Evolutionary conservation across 257 asterid genomes (phyloP).

Genomic region (Solanum appendiculatum): DNA sequence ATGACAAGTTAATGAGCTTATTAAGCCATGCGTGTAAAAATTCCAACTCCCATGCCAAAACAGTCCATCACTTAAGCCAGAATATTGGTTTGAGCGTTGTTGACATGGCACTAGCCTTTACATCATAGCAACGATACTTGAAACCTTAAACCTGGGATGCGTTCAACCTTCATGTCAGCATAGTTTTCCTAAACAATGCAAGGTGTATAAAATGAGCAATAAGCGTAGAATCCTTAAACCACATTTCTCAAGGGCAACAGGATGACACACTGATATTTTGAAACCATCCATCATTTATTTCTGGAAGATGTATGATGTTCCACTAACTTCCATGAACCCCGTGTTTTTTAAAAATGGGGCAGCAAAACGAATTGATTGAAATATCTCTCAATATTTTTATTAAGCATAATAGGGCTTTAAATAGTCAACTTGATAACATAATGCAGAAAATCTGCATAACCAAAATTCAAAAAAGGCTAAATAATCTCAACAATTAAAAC

Average conservation of each 20-base stretch:
- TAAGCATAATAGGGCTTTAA: too few relatives aligned
- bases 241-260: not conserved
- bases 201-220: not conserved
- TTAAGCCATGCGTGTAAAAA: too few relatives aligned
- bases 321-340: slow-evolving; percentile 15
- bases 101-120: not conserved
- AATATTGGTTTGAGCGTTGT: not conserved
- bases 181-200: not conserved
- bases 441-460: too few relatives aligned
- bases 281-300: not conserved
- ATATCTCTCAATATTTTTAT: too few relatives aligned
- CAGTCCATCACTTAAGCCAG: too few relatives aligned
- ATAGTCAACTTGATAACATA: too few relatives aligned
- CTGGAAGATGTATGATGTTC: slow-evolving; percentile 11
- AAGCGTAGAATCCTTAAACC: not conserved
- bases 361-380: too few relatives aligned
- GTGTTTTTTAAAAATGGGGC: too few relatives aligned
- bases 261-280: not conserved
- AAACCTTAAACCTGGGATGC: not conserved
- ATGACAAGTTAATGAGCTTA: too few relatives aligned
- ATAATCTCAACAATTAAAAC: too few relatives aligned
- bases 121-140: not conserved
- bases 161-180: not conserved
- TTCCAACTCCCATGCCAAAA: too few relatives aligned
- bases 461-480: too few relatives aligned